Base-by-base conservation (phyloP, 371 early-diverging fungal genomes). In the Mortierella sp. region DNA sequence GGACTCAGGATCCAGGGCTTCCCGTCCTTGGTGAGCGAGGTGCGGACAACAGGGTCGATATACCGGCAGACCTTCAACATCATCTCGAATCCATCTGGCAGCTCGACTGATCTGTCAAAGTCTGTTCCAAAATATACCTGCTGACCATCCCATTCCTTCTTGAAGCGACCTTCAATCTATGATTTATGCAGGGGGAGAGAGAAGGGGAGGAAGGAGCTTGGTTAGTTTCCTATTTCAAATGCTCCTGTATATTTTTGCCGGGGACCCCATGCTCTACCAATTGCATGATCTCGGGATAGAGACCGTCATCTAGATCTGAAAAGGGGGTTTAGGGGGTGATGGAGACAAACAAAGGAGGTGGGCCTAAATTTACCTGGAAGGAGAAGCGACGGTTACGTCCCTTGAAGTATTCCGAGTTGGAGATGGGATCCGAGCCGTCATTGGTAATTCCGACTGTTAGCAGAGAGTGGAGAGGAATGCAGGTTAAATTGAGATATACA, bases 71-170 rank as follows among this genome's bases (percentile, higher is more conserved):
- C 89, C 72, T 91, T 92, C 72, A 93, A 74, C 77, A 91, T 92
- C 79, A 92, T 83, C 90, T 91, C 91, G 73, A 90, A 84, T 50
- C 93, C 93, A 50, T 90, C 91, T 5, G 93, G 93, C 5, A 91
- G 88, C 19, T 82, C 81, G 6, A 86, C 82, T 19, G 76, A 57
- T 24, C 80, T 77, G 78, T 91, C 91, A 78, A 92, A 92, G 70
- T 91, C 92, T 50, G 91, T 88, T 8, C 92, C 94, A 78, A 93
- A 92, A 48, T 92, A 89, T n/a, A 94, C 89, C 60, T 94, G 92
- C 44, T 92, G 90, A 50, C 90, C 91, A 42, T 89, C 81, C 88
- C 92, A 88, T 75, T 90, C 90, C 83, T 90, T 76, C 79, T 92
- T 92, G 87, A 93, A 94, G 21, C 92, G 83, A 54, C 94, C 94